Conservation (phyloP, 352 stramenopile species). For the Phytophthora podocarpi region DNA sequence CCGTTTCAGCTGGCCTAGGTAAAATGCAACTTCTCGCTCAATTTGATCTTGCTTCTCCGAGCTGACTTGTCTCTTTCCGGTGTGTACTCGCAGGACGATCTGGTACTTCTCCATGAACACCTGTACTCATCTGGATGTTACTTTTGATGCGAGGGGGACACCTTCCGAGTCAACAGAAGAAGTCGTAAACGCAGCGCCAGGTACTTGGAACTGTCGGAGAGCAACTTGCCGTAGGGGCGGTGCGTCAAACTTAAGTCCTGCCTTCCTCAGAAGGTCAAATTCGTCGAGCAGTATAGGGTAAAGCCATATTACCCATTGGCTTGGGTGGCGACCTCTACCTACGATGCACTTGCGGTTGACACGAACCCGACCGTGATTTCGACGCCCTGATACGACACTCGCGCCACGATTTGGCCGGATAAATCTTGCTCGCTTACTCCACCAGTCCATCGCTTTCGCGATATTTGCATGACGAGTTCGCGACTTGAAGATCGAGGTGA, state of each 20-base stretch:
- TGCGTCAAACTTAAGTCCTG: constrained; percentile 9
- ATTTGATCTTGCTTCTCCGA: constrained; percentile 15
- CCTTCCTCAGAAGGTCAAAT: constrained; percentile 10
- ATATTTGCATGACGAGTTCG: not conserved
- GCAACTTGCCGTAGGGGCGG: not conserved
- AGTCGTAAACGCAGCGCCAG: not conserved
- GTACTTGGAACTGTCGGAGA: not conserved
- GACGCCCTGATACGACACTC: not conserved
- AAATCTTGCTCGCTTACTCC: not conserved
- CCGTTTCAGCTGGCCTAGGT: no score
- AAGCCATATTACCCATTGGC: constrained; percentile 4
- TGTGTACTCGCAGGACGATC: constrained; percentile 5
- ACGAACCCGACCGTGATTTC: not conserved
- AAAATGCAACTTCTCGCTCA: constrained; percentile 3
- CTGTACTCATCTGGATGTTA: not conserved
- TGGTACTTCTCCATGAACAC: constrained; percentile 14
- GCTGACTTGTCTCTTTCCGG: constrained; percentile 5
- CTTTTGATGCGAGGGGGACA: not conserved
- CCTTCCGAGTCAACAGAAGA: not conserved
- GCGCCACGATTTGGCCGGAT: not conserved
- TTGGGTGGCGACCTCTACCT: not conserved
- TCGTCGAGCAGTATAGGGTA: constrained; percentile 3
- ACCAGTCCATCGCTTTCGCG: not conserved
- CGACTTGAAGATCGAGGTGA: not conserved
- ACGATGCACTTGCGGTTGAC: not conserved